Evolutionary conservation across 306 rosid species (phyloP).

Genomic region (Glycine latifolia): DNA sequence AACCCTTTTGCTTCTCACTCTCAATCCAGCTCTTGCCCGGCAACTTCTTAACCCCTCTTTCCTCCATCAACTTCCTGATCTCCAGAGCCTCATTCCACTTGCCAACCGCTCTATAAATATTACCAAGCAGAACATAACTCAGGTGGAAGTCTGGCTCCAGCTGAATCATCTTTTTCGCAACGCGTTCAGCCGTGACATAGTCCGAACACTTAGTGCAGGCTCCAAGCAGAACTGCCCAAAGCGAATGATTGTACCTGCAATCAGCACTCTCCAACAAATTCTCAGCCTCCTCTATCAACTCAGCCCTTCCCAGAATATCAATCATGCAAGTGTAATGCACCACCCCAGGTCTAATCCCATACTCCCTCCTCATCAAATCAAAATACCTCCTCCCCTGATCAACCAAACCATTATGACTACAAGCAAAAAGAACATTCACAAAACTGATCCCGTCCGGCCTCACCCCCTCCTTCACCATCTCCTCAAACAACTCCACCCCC

Average conservation of each 20-base stretch:
- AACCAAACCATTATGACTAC: slow-evolving; percentile 89
- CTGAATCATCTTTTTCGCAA: slow-evolving; percentile 82
- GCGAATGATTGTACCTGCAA: slow-evolving; percentile 65
- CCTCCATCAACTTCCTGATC: slow-evolving; percentile 77
- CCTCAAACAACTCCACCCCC: slow-evolving; percentile 64
- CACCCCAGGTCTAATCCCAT: slow-evolving; percentile 68
- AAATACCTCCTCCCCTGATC: slow-evolving; percentile 75
- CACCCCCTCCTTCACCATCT: slow-evolving; percentile 68
- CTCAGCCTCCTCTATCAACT: slow-evolving; percentile 83
- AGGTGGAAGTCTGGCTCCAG: slow-evolving; percentile 73
- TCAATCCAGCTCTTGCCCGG: slow-evolving; percentile 89
- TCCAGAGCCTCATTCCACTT: slow-evolving; percentile 80
- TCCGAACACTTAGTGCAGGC: slow-evolving; percentile 74
- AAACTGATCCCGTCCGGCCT: slow-evolving; percentile 82
- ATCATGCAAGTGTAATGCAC: slow-evolving; percentile 91
- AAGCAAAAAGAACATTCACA: slow-evolving; percentile 80
- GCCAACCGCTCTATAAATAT: slow-evolving; percentile 78
- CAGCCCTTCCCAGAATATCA: slow-evolving; percentile 88
- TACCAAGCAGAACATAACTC: slow-evolving; percentile 82
- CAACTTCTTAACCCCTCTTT: slow-evolving; percentile 79
- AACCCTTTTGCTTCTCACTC: slow-evolving; percentile 50
- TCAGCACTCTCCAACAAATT: slow-evolving; percentile 72
- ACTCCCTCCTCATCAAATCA: slow-evolving; percentile 60
- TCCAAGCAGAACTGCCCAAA: slow-evolving; percentile 90
- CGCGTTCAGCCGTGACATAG: slow-evolving; percentile 72